A percentile compares a stretch with the other conserved stretches of the same genome.
Conservation (phyloP, 305 asterid genomes). For the Plantago lanceolata region DNA sequence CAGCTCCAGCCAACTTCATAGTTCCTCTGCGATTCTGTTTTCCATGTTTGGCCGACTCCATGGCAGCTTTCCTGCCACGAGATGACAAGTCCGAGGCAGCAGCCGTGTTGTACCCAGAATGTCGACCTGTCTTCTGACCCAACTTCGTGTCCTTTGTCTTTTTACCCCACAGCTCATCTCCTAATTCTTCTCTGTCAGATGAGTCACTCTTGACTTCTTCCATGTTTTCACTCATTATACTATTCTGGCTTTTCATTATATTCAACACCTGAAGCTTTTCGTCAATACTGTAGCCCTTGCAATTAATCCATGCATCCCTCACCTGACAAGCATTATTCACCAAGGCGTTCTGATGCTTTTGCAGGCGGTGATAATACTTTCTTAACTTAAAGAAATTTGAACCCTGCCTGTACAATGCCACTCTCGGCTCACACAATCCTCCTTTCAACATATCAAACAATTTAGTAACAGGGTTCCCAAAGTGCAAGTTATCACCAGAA, state of each 20-base stretch:
- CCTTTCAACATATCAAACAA: slow-evolving; percentile 85
- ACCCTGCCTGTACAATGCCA: slow-evolving; percentile 90
- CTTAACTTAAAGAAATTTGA: slow-evolving; percentile 72
- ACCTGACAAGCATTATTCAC: slow-evolving; percentile 82
- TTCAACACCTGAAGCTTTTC: slow-evolving; percentile 92
- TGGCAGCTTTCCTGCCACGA: slow-evolving; percentile 36
- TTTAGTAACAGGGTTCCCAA: slow-evolving; percentile 69
- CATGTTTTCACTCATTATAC: slow-evolving; percentile 88
- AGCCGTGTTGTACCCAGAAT: slow-evolving; percentile 44
- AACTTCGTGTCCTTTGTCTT: slow-evolving; percentile 59
- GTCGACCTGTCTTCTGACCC: slow-evolving; percentile 47
- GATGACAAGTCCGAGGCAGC: slow-evolving; percentile 43
- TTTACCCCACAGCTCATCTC: slow-evolving; percentile 67
- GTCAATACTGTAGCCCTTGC: slow-evolving; percentile 82
- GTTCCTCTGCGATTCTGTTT: slow-evolving; percentile 65
- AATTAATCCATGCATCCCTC: slow-evolving; percentile 87
- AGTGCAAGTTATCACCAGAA: slow-evolving; percentile 70
- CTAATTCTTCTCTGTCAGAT: slow-evolving; percentile 75
- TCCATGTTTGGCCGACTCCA: slow-evolving; percentile 48
- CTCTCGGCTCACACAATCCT: slow-evolving; percentile 93
- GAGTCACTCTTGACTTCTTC: slow-evolving; percentile 74
- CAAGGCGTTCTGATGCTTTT: slow-evolving; percentile 71
- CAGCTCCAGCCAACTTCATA: slow-evolving; percentile 55
- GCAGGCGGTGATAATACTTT: slow-evolving; percentile 74
- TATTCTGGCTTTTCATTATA: slow-evolving; percentile 82